Base-by-base conservation (phyloP, 2,329 filamentous ascomycete genomes). In the Ophiostoma populinum region DNA sequence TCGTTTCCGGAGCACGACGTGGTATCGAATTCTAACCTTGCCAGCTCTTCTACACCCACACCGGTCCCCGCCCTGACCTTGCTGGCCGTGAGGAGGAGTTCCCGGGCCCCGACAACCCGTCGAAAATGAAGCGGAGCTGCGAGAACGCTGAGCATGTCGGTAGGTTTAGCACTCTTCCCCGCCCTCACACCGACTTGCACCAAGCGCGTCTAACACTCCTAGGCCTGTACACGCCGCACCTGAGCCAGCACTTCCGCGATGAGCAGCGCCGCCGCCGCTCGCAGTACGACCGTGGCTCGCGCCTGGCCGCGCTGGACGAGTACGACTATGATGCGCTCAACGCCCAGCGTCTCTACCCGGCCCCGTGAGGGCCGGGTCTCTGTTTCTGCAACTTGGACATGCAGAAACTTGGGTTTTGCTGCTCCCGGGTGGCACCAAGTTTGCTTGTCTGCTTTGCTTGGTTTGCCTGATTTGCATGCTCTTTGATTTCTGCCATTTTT, bases 101-200 rank as follows among this genome's bases (percentile, higher is more conserved):
- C 46, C 83, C 83, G 0, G 59, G 62, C 2, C 77, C 82, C 0
- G 82, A 93, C 57, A 93, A 93, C 49, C 67, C 74, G 37, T 80
- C 79, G 1, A 93, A 93, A 59, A 77, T 90, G 64, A 79, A 83
- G 56, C 70, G 85, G 40, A 90, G 80, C 45, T 78, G 80, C 40
- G 80, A 92, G 51, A 92, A 90, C 51, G 83, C 83, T 2, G 78
- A 83, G 50, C 75, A 82, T 49, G 73, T 87, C 45, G 85, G 85
- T 73, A 52, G 53, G 75, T 64, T n/a, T n/a, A n/a, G 35, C 20
- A 33, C 3, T 20, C 2, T 6, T 11, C 8, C 13, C n/a, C 16
- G 9, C 34, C 10, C 13, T n/a, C 11, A 6, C 5, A 32, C 12
- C 15, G 11, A 4, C 15, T 19, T n/a, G 6, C 3, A 9, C 12